phyloP scores from a whole-genome alignment of 1,139 yeast species.

The Arxiozyma telluris region DNA sequence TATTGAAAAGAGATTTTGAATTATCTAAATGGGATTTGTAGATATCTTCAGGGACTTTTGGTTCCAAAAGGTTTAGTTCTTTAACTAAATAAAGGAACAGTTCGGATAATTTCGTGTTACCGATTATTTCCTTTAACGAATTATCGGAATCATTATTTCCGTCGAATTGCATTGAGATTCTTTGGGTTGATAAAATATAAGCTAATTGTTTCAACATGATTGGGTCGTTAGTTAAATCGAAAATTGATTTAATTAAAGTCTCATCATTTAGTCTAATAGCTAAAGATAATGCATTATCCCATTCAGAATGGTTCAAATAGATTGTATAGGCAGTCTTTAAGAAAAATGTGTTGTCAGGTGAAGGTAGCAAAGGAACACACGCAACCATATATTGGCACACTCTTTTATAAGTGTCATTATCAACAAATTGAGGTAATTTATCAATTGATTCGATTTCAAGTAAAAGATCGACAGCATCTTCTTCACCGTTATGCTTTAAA shows the following conservation, averaged over 20 bases:
- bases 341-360: constrained; percentile 85
- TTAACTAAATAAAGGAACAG: constrained; percentile 72
- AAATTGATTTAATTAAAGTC: constrained; percentile 65
- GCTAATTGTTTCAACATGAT: constrained; percentile 84
- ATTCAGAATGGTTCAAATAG: constrained; percentile 67
- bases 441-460: constrained; percentile 85
- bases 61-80: constrained; percentile 80
- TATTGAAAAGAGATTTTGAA: constrained; percentile 43
- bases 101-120: constrained; percentile 71
- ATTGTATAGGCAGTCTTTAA: constrained; percentile 86
- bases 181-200: constrained; percentile 79
- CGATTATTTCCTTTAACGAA: constrained; percentile 76
- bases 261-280: constrained; percentile 88
- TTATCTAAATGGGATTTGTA: constrained; percentile 85
- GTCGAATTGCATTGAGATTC: constrained; percentile 68
- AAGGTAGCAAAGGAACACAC: constrained; percentile 90
- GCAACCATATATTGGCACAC: constrained; percentile 92
- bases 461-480: constrained; percentile 92
- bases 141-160: constrained; percentile 47
- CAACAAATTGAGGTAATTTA: constrained; percentile 73
- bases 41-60: constrained; percentile 91
- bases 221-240: constrained; percentile 62
- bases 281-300: constrained; percentile 81
- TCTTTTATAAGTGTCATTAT: constrained; percentile 72
- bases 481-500: constrained; percentile 92